A percentile compares a stretch with the other conserved stretches of the same genome.
Evolutionary conservation across 495 filamentous ascomycete genomes (phyloP).

Genomic region (Pyrenopolyporus hunteri): DNA sequence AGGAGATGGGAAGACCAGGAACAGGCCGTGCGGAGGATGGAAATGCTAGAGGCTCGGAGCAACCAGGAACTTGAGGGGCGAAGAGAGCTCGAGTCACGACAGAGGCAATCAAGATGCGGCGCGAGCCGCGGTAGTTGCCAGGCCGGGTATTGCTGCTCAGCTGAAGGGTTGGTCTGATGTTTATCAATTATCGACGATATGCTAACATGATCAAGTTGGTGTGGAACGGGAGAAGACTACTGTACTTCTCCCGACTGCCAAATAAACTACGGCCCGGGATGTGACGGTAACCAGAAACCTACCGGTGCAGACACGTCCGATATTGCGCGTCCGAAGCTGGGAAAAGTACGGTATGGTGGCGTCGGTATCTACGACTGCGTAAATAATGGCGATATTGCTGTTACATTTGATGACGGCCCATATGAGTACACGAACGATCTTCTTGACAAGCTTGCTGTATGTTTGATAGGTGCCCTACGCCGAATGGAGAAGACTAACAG

Average conservation of each 20-base stretch:
- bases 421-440: slow-evolving; percentile 71
- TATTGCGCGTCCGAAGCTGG: slow-evolving; percentile 64
- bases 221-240: slow-evolving; percentile 65
- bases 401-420: slow-evolving; percentile 83
- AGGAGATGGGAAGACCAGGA: slow-evolving; percentile 33
- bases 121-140: slow-evolving; percentile 56
- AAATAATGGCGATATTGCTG: slow-evolving; percentile 66
- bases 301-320: slow-evolving; percentile 63
- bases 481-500: slow-evolving; percentile 18
- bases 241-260: slow-evolving; percentile 75
- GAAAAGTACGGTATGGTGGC: slow-evolving; percentile 64
- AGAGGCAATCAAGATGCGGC: slow-evolving; percentile 47
- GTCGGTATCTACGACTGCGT: slow-evolving; percentile 70
- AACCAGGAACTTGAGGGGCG: slow-evolving; percentile 19
- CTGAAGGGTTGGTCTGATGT: slow-evolving; percentile 54
- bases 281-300: slow-evolving; percentile 72
- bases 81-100: slow-evolving; percentile 33
- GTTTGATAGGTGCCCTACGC: not conserved
- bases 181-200: not conserved
- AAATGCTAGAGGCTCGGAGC: slow-evolving; percentile 6
- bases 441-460: slow-evolving; percentile 65
- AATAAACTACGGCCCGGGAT: slow-evolving; percentile 66
- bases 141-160: slow-evolving; percentile 67
- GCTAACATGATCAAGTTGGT: slow-evolving; percentile 58
- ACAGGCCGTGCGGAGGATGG: slow-evolving; percentile 11